phyloP scores from a whole-genome alignment of 2,329 filamentous ascomycete species.

The Aspergillus sp. region DNA sequence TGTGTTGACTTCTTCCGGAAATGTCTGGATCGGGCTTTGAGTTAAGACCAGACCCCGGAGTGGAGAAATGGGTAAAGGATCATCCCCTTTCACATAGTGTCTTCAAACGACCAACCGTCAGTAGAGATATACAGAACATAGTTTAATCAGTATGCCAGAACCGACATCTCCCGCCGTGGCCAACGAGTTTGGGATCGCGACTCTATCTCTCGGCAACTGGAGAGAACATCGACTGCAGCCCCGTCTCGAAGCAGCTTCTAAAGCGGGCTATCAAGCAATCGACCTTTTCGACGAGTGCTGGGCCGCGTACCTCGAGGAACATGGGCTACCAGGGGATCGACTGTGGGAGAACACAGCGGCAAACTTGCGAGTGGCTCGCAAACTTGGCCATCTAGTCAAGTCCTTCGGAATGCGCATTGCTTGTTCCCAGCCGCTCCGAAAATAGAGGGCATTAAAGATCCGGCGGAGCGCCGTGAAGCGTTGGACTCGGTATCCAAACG shows the following conservation, averaged over 20 bases:
- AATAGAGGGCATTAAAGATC: constrained; percentile 25
- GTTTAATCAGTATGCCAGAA: too few species aligned
- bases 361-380: constrained; percentile 19
- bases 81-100: too few species aligned
- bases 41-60: too few species aligned
- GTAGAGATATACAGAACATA: too few species aligned
- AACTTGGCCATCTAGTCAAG: constrained; percentile 22
- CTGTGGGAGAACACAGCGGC: constrained; percentile 22
- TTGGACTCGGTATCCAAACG: constrained; percentile 23
- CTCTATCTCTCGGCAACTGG: constrained; percentile 25
- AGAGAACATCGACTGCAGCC: constrained; percentile 19
- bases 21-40: too few species aligned
- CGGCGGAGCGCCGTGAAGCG: constrained; percentile 14
- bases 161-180: too few species aligned
- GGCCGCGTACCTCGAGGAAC: constrained; percentile 24
- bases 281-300: constrained; percentile 31
- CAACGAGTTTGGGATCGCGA: constrained; percentile 25
- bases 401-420: constrained; percentile 25
- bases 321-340: constrained; percentile 15
- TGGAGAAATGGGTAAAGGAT: too few species aligned
- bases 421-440: constrained; percentile 26
- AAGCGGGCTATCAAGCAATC: constrained; percentile 24
- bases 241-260: constrained; percentile 22
- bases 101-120: too few species aligned
- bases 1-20: too few species aligned